Base-by-base conservation (phyloP, 2,329 filamentous ascomycete species). In the Clarireedia monteithiana region DNA sequence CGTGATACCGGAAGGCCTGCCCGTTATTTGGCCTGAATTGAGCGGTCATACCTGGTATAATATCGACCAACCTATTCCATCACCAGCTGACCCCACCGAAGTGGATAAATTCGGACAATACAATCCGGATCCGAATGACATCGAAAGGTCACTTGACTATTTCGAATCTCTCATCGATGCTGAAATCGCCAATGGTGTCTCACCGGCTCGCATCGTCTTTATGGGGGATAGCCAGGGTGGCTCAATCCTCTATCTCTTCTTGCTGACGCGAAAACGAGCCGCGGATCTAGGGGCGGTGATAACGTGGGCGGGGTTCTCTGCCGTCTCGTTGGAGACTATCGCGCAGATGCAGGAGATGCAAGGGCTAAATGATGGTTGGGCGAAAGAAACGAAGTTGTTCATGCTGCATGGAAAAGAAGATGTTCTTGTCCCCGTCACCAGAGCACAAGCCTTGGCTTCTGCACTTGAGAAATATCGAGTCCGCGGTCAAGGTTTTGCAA, bases 201-300 rank as follows among this genome's bases (percentile, higher is more conserved):
- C 59, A 30, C 44, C 42, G 5, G 47, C 51, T 5, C 42, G 53
- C 17, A 60, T 61, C 14, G 42, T 60, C 1, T 57, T 58, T n/a
- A 52, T 61, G 48, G 59, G 58, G 1, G 44, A 59, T 24, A 60
- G 59, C 27, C 59, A 61, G 52, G 58, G 60, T 4, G 51, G 53
- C 6, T 48, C 56, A 2, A 52, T 59, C 23, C 12, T 61, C 9
- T 42, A 38, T 4, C 27, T 59, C 2, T 61, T 60, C 23, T 15
- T 61, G 20, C 57, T 60, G 9, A 57, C 50, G 5, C 24, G 53
- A 2, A 50, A 23, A 17, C n/a, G 53, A 6, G 56, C 53, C 12
- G 44, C 44, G 7, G 51, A 54, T n/a, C n/a, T 58, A 4, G 48
- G 50, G 6, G 58, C 58, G 10, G 15, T 58, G 7, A 56, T 59